Evolutionary conservation across 2,329 filamentous ascomycete genomes (phyloP).

Genomic region (Colletotrichum sp.): DNA sequence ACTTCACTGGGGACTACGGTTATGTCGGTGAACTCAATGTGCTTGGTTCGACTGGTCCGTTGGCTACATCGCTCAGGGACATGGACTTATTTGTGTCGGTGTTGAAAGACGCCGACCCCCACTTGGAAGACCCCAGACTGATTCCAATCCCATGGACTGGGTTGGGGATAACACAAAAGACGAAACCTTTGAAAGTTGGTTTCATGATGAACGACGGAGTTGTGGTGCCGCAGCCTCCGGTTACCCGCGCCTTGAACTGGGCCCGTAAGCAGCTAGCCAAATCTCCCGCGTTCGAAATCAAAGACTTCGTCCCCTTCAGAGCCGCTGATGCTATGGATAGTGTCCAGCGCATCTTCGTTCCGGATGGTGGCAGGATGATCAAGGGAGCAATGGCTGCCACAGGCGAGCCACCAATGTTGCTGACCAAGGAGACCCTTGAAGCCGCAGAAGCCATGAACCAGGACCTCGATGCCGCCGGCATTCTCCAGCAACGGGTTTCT

Average conservation of each 20-base stretch:
- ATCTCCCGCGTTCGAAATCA: constrained; percentile 28
- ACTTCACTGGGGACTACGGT: constrained; percentile 24
- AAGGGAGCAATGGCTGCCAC: constrained; percentile 36
- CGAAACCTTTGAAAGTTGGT: constrained; percentile 40
- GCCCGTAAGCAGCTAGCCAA: constrained; percentile 23
- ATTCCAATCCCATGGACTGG: constrained; percentile 36
- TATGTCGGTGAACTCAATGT: constrained; percentile 38
- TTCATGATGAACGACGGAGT: constrained; percentile 43
- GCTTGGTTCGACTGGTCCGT: constrained; percentile 36
- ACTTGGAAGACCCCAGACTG: constrained; percentile 30
- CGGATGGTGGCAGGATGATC: constrained; percentile 41
- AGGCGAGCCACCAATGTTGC: constrained; percentile 48
- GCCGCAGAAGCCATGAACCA: constrained; percentile 29
- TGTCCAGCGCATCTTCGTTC: constrained; percentile 50
- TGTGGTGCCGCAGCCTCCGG: constrained; percentile 42
- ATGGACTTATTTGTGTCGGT: constrained; percentile 37
- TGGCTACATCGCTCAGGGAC: constrained; percentile 35
- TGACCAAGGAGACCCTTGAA: constrained; percentile 45
- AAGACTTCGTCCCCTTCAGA: constrained; percentile 36
- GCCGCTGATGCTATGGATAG: constrained; percentile 30
- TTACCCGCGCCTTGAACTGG: constrained; percentile 39
- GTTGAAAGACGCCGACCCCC: constrained; percentile 27
- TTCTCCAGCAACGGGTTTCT: constrained; percentile 28
- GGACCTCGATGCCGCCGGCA: constrained; percentile 11
- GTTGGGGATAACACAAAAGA: background rate